Evolutionary conservation across 768 basidiomycete species (phyloP), one percentile per base, ranked within the genome.

Genomic region (Phylloporus arenicola): DNA sequence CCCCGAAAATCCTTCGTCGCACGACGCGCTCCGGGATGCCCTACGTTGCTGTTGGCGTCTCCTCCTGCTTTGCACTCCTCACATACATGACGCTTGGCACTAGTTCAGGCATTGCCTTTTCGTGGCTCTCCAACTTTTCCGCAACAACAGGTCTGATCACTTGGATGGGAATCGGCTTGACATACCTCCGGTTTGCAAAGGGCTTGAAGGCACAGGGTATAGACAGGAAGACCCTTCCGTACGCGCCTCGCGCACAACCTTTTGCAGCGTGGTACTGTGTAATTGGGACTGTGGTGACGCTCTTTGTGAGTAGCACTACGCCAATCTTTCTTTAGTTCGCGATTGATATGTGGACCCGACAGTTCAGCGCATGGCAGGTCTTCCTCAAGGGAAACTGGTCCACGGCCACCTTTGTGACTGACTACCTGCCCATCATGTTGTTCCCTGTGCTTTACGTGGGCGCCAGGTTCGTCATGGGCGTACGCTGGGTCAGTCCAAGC

Each of bases 181-280:
- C 74, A 0, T 80, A 78, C 60, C 55, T 79, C 43, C 68, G 74
- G 34, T 78, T 79, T 61, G 62, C 63, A 55, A 59, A 70, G 2
- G 83, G 80, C n/a, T 51, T 76, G 57, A 68, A 69, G 45, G 65
- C 57, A 0, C 81, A 83, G 45, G 79, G 80, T 0, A 65, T 81
- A 47, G 69, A 73, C 57, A 70, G 78, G 27, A 51, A 37, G 3
- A 70, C 60, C 0, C 72, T 84, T 3, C 81, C 82, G 1, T 83
- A 72, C 59, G 39, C 56, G 0, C 62, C 75, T 0, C 47, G 52
- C 5, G 34, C 81, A 0, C 75, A 76, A 48, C 76, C 76, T 0
- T 77, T 60, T 37, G 69, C 65, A 0, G 72, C 64, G 11, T 77
- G 70, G 68, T 75, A 65, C 41, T 62, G 61, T 6, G 49, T 68